These are phyloP conservation scores for Geranomyces variabilis DNA, from an alignment of 192 early-diverging fungal species.

Conservation along the genomic window DNA sequence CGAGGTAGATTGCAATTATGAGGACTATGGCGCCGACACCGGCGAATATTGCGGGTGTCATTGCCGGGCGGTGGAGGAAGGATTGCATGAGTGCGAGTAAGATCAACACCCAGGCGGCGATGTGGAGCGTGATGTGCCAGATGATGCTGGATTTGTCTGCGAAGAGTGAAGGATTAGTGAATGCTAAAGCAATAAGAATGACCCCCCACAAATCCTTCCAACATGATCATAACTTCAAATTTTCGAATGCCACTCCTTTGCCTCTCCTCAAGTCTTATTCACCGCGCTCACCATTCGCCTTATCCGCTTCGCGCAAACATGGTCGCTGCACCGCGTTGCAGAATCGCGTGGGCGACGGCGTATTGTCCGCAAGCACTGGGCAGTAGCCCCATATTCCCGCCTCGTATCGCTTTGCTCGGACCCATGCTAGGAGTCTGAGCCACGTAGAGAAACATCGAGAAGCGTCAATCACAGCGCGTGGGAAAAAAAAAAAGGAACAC, in stretches of 20 bases:
- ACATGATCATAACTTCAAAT: too few relatives aligned
- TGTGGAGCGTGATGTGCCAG: conserved; percentile 4
- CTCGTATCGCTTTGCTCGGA: not conserved
- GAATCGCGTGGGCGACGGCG: conserved; percentile 6
- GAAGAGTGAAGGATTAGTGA: not conserved
- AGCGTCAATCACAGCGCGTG: not conserved
- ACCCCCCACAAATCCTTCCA: not conserved
- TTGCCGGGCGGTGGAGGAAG: not conserved
- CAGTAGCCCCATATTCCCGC: conserved; percentile 22
- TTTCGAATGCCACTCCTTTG: not conserved
- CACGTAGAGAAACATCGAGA: not conserved
- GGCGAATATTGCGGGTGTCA: conserved; percentile 10
- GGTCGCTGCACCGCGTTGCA: conserved; percentile 18
- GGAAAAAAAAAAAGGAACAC: too few relatives aligned
- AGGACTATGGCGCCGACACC: not conserved
- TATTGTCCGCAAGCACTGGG: conserved; percentile 2
- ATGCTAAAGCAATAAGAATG: not conserved
- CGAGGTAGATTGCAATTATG: not conserved
- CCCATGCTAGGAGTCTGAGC: conserved; percentile 16
- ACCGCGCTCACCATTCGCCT: not conserved
- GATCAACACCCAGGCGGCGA: conserved; percentile 14
- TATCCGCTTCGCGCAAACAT: not conserved
- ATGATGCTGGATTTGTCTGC: conserved; percentile 2
- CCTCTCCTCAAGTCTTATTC: not conserved
- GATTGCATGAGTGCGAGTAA: conserved; percentile 10